Conservation (phyloP, 306 rosid species). For the Quillaja saponaria region DNA sequence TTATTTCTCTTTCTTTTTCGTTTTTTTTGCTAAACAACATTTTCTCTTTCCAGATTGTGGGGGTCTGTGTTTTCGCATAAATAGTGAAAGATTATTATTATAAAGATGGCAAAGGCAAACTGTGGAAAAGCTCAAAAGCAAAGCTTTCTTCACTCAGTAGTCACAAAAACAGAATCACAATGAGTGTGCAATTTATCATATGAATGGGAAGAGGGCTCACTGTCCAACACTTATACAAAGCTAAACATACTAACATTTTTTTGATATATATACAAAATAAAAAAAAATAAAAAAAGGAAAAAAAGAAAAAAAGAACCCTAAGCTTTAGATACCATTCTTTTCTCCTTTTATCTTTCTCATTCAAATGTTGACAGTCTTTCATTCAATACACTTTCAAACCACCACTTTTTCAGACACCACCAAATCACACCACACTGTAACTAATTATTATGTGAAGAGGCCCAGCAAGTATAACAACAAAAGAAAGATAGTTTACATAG, state of each 20-base stretch:
- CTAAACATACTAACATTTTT: conserved; percentile 20
- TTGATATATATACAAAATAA: conserved; percentile 15
- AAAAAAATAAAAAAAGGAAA: no score
- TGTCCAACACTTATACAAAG: conserved; percentile 48
- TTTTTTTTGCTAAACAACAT: conserved; percentile 29
- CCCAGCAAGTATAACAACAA: conserved; percentile 15
- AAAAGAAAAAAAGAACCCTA: conserved; percentile 34
- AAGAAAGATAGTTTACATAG: neutral
- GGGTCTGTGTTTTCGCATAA: conserved; percentile 38
- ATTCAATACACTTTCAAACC: conserved; percentile 68
- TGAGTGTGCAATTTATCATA: conserved; percentile 44
- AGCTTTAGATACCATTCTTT: conserved; percentile 39
- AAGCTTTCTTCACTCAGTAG: no score
- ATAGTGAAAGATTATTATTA: conserved; percentile 36
- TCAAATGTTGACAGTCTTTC: conserved; percentile 59
- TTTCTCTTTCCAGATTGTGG: conserved; percentile 41
- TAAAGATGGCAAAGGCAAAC: conserved; percentile 38
- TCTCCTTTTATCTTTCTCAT: conserved; percentile 27
- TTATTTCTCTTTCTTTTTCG: no score
- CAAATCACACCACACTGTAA: conserved; percentile 59
- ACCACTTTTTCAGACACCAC: conserved; percentile 79
- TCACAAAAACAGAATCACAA: conserved; percentile 26
- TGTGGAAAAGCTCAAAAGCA: conserved; percentile 22
- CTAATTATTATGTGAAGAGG: conserved; percentile 52
- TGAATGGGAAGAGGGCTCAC: conserved; percentile 44